Evolutionary conservation across 1,139 yeast genomes (phyloP).

Genomic region (Suhomyces wounanorum): DNA sequence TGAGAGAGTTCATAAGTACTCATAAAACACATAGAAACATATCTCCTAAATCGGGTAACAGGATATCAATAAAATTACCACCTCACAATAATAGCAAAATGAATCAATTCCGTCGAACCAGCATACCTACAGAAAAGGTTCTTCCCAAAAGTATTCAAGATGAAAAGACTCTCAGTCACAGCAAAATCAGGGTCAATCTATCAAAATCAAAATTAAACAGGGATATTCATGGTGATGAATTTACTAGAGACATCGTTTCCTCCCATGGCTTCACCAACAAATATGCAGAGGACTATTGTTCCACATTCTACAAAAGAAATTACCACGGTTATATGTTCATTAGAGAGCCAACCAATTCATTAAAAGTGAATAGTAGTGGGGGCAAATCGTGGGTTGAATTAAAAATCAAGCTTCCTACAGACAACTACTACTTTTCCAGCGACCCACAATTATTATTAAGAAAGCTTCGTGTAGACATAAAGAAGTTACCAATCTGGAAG

Average conservation of each 20-base stretch:
- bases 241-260: slow-evolving; percentile 9
- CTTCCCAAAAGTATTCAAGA: not conserved
- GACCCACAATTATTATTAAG: slow-evolving; percentile 2
- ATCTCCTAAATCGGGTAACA: not conserved
- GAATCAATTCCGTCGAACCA: slow-evolving; percentile 3
- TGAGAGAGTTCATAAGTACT: slow-evolving; percentile 10
- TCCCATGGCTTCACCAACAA: slow-evolving; percentile 12
- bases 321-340: slow-evolving; percentile 42
- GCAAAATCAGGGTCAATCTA: slow-evolving; percentile 9
- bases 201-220: slow-evolving; percentile 1
- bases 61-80: not conserved
- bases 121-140: not conserved
- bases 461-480: slow-evolving; percentile 33
- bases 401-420: slow-evolving; percentile 24
- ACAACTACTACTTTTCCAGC: not conserved
- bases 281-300: slow-evolving; percentile 30
- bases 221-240: slow-evolving; percentile 1
- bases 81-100: slow-evolving; percentile 4
- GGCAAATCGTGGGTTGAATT: slow-evolving; percentile 33
- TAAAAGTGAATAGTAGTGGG: slow-evolving; percentile 31
- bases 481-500: slow-evolving; percentile 32
- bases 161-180: not conserved
- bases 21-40: slow-evolving; percentile 4
- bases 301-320: slow-evolving; percentile 41
- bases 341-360: slow-evolving; percentile 33